These are phyloP conservation scores for Xerocomus spinulosus DNA, from an alignment of 768 basidiomycete genomes.

Conservation along the genomic window DNA sequence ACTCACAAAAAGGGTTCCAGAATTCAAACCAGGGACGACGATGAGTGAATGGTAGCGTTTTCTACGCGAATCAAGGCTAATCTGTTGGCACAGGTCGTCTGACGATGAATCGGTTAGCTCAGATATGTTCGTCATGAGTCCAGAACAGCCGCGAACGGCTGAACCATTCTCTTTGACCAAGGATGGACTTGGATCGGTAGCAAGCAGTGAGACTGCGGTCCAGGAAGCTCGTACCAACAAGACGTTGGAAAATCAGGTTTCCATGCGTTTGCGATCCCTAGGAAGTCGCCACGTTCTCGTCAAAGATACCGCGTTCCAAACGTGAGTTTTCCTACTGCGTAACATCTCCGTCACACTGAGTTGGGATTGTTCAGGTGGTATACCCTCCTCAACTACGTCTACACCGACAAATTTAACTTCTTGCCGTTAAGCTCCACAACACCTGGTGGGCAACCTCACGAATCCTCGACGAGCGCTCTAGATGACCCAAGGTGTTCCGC, in stretches of 20 bases:
- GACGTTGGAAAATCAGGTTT: neutral
- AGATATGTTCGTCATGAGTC: slow-evolving; percentile 16
- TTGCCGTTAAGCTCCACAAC: slow-evolving; percentile 23
- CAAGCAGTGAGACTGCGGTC: slow-evolving; percentile 7
- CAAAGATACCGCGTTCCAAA: slow-evolving; percentile 28
- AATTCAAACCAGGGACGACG: neutral
- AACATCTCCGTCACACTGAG: neutral
- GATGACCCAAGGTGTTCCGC: slow-evolving; percentile 32
- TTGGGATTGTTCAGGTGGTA: slow-evolving; percentile 30
- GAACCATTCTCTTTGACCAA: neutral
- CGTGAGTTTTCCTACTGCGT: slow-evolving; percentile 10
- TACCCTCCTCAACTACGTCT: slow-evolving; percentile 37
- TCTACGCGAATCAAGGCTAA: neutral
- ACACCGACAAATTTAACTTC: slow-evolving; percentile 33
- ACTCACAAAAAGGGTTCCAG: neutral
- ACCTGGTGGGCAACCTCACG: neutral
- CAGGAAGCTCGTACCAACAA: neutral
- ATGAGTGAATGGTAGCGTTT: slow-evolving; percentile 1
- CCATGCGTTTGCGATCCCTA: slow-evolving; percentile 11
- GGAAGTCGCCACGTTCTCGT: slow-evolving; percentile 24
- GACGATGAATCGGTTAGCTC: slow-evolving; percentile 15
- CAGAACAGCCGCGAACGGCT: slow-evolving; percentile 5
- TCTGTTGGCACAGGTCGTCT: slow-evolving; percentile 2
- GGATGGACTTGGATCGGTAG: neutral
- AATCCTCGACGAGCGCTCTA: slow-evolving; percentile 1